These are phyloP conservation scores for Leucaena leucocephala DNA, from an alignment of 306 rosid species.

Conservation along the genomic window DNA sequence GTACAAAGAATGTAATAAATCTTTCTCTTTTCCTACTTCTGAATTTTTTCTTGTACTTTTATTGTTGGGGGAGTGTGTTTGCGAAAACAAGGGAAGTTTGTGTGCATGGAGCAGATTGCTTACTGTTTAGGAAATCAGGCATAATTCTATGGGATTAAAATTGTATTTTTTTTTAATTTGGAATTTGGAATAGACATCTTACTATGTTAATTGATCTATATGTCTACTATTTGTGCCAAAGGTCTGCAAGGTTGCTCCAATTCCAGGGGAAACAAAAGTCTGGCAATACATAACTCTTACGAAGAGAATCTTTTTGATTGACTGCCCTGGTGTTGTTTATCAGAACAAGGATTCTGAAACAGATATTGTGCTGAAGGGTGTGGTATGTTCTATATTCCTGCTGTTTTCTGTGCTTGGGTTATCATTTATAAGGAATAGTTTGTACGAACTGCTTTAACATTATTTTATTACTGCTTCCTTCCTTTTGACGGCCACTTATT, in stretches of 20 bases:
- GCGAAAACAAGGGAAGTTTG: neutral
- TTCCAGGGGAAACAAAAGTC: slow-evolving; percentile 96
- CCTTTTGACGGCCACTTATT: slow-evolving; percentile 7
- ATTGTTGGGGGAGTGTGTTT: neutral
- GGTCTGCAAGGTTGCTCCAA: slow-evolving; percentile 99
- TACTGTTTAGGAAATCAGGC: neutral
- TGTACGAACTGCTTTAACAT: neutral
- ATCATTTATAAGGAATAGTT: neutral
- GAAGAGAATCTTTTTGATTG: slow-evolving; percentile 91
- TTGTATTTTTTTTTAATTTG: neutral
- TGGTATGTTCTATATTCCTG: slow-evolving; percentile 57
- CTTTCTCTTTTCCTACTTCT: slow-evolving; percentile 30
- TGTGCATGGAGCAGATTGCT: neutral
- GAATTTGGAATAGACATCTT: neutral
- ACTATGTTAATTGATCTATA: slow-evolving; percentile 23
- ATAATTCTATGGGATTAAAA: neutral
- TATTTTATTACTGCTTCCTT: slow-evolving; percentile 6
- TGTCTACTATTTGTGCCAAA: slow-evolving; percentile 37
- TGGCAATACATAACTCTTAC: slow-evolving; percentile 98
- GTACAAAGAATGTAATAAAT: slow-evolving; percentile 75
- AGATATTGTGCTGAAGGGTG: slow-evolving; percentile 87
- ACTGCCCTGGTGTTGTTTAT: slow-evolving; percentile 95
- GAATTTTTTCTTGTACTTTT: slow-evolving; percentile 29
- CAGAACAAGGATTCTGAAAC: slow-evolving; percentile 85
- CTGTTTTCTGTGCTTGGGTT: slow-evolving; percentile 13